Evolutionary conservation across 2,329 filamentous ascomycete genomes (phyloP), one percentile per base, ranked within the genome.

Genomic region (Botryosphaeria dothidea): DNA sequence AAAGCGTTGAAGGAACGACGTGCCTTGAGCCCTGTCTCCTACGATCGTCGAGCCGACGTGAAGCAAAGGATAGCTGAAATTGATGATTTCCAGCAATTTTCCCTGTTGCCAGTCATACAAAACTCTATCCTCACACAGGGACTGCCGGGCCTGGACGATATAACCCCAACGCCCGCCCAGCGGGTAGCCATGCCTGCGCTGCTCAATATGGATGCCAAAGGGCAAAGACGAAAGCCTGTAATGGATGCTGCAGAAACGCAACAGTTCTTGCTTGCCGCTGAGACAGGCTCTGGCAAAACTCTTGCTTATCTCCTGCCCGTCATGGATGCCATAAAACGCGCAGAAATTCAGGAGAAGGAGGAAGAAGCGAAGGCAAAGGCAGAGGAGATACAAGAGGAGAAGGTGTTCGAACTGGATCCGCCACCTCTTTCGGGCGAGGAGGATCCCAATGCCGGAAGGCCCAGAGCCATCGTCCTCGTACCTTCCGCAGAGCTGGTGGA

Each of bases 281-380:
- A 99, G 82, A 99, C 95, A 0, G 95, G 95, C 13, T 98, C 95
- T 0, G 95, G 95, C 66, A 99, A 99, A 82, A 99, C 95, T 0
- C 82, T 99, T 67, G 92, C 95, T 8, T 99, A 99, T 74, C 82
- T 98, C 4, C 79, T 97, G 4, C 96, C 95, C 0, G 85, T 90
- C 17, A 83, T 99, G 61, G 88, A 99, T 78, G 91, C 92, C 8
- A 78, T 99, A 71, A 99, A 99, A 80, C 81, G 86, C 36, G 88
- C 87, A 17, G 83, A 86, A 64, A 82, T 85, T 2, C 87, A 88
- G 66, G 84, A 85, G 62, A 78, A 70, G 5, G 82, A 86, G 46
- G 83, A 84, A 45, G 84, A 88, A 70, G 80, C 81, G 23, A 74
- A 77, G 54, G 75, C 73, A 15, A 71, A 71, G 43, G 67, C 67